Percentiles rank a stretch among this genome's conserved stretches.
Conservation (phyloP, 2,329 filamentous ascomycete species). For the Aspergillus luchuensis region DNA sequence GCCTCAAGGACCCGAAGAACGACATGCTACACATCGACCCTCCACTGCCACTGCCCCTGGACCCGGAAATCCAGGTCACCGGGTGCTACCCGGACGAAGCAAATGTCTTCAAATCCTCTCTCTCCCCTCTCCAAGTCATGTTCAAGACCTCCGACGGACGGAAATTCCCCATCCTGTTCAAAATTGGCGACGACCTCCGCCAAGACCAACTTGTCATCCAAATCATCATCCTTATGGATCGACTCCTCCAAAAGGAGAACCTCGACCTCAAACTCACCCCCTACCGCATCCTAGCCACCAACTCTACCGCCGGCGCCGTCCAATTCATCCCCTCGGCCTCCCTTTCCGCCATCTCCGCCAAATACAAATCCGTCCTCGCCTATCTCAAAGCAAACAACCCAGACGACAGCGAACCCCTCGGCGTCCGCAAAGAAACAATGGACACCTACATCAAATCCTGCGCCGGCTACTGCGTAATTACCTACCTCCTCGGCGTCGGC, state of each 20-base stretch:
- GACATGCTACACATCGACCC: slow-evolving; percentile 82
- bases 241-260: slow-evolving; percentile 91
- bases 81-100: slow-evolving; percentile 83
- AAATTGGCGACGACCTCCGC: slow-evolving; percentile 91
- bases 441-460: slow-evolving; percentile 96
- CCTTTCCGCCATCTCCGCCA: slow-evolving; percentile 78
- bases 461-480: slow-evolving; percentile 97
- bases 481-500: slow-evolving; percentile 93
- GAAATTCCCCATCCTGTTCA: slow-evolving; percentile 93
- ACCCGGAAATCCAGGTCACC: slow-evolving; percentile 76
- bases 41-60: slow-evolving; percentile 82
- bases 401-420: slow-evolving; percentile 75
- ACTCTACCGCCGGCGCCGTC: slow-evolving; percentile 82
- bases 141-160: slow-evolving; percentile 78
- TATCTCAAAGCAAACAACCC: slow-evolving; percentile 90
- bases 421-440: slow-evolving; percentile 87
- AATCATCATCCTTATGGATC: slow-evolving; percentile 98
- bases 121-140: slow-evolving; percentile 86
- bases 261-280: slow-evolving; percentile 92
- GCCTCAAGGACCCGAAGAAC: slow-evolving; percentile 84
- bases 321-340: slow-evolving; percentile 89
- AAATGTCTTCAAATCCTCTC: slow-evolving; percentile 90
- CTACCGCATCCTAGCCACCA: slow-evolving; percentile 94
- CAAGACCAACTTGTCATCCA: slow-evolving; percentile 97
- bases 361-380: slow-evolving; percentile 75